Evolutionary conservation across 2,329 filamentous ascomycete species (phyloP).

Genomic region (Clarireedia monteithiana): DNA sequence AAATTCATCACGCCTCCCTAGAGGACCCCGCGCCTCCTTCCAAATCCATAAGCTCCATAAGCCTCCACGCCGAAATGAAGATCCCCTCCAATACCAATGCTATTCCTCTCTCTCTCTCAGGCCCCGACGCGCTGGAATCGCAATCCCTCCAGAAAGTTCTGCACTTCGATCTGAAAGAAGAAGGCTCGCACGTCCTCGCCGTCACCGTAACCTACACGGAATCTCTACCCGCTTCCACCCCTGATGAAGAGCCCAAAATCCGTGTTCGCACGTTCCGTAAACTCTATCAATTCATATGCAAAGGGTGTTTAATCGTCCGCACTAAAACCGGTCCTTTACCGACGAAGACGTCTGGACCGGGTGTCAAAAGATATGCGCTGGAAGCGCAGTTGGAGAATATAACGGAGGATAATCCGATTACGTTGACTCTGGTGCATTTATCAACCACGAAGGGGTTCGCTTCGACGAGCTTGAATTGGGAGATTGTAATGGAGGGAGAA

Average conservation of each 20-base stretch:
- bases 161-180: constrained; percentile 82
- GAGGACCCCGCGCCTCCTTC: constrained; percentile 27
- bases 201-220: constrained; percentile 95
- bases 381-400: constrained; percentile 90
- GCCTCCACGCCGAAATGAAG: constrained; percentile 90
- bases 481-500: constrained; percentile 22
- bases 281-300: constrained; percentile 93
- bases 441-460: constrained; percentile 44
- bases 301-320: constrained; percentile 79
- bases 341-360: constrained; percentile 1
- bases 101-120: constrained; percentile 54
- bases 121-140: constrained; percentile 1
- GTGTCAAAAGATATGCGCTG: constrained; percentile 54
- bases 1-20: constrained; percentile 38
- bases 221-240: constrained; percentile 58
- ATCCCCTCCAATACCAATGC: constrained; percentile 59
- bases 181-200: constrained; percentile 86
- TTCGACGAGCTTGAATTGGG: constrained; percentile 52
- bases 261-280: constrained; percentile 84
- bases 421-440: constrained; percentile 60
- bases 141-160: constrained; percentile 64
- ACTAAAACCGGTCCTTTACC: constrained; percentile 67
- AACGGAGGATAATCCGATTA: constrained; percentile 73
- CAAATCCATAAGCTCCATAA: constrained; percentile 61
- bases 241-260: background rate